phyloP scores from a whole-genome alignment of 352 stramenopile species.

The Peronospora destructor region DNA sequence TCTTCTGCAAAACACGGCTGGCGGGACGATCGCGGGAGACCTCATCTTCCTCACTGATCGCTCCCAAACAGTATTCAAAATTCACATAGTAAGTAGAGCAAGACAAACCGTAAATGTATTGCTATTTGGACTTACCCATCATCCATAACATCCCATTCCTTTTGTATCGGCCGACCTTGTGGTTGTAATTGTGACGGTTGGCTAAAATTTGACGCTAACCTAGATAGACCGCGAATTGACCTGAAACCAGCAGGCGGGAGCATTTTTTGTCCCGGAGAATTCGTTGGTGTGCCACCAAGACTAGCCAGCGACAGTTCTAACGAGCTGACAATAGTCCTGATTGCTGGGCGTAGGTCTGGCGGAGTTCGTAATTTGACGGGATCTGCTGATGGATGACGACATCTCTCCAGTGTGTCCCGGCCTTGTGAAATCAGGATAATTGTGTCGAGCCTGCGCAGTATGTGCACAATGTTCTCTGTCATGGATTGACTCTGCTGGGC shows the following conservation, averaged over 20 bases:
- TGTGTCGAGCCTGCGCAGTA: conserved; percentile 43
- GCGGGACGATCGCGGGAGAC: conserved; percentile 22
- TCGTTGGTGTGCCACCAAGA: conserved; percentile 9
- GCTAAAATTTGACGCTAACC: conserved; percentile 17
- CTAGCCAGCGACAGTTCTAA: conserved; percentile 28
- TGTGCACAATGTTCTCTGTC: conserved; percentile 28
- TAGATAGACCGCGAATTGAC: conserved; percentile 12
- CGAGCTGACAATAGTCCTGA: conserved; percentile 47
- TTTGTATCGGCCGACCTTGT: conserved; percentile 11
- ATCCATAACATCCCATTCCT: conserved; percentile 38
- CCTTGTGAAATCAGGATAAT: conserved; percentile 72
- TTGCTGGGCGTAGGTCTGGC: conserved; percentile 47
- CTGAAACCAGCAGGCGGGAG: conserved; percentile 16
- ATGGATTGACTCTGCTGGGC: conserved; percentile 30
- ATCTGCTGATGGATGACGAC: conserved; percentile 52
- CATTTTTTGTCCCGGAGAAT: conserved; percentile 2
- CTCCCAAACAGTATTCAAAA: conserved; percentile 1
- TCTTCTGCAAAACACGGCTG: conserved; percentile 27
- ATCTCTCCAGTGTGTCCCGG: conserved; percentile 20
- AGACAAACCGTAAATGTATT: not conserved
- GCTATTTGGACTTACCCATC: conserved; percentile 23
- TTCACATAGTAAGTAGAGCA: conserved; percentile 2
- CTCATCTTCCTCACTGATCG: conserved; percentile 23
- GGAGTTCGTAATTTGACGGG: conserved; percentile 49
- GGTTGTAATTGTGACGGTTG: conserved; percentile 6